Conservation (phyloP, 1,284 basidiomycete genomes). For the Microbotryomycetes sp. region DNA sequence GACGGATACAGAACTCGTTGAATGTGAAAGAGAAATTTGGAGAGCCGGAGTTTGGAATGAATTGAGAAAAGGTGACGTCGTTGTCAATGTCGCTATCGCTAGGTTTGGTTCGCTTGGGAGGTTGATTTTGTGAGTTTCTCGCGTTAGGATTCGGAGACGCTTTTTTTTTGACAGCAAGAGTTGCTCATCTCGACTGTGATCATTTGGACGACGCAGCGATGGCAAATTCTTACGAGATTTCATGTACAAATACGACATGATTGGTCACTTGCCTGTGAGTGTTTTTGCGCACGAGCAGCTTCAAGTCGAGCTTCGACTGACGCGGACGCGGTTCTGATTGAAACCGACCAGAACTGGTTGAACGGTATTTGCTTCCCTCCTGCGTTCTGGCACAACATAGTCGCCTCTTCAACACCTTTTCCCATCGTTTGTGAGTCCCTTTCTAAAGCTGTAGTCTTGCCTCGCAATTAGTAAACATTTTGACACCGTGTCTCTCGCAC, state of each 20-base stretch:
- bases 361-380: constrained; percentile 42
- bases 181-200: constrained; percentile 15
- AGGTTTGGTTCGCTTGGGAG: constrained; percentile 36
- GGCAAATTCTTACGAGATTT: constrained; percentile 42
- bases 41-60: constrained; percentile 39
- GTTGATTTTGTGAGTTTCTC: neutral
- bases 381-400: constrained; percentile 44
- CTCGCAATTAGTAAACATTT: too few relatives aligned
- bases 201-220: constrained; percentile 35
- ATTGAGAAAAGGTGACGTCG: constrained; percentile 43
- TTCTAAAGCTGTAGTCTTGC: neutral
- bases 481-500: neutral
- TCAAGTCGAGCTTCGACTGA: too few relatives aligned
- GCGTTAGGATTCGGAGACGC: too few relatives aligned
- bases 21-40: constrained; percentile 38
- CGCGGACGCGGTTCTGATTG: neutral
- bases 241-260: constrained; percentile 39
- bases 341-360: constrained; percentile 42
- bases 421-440: constrained; percentile 31
- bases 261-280: constrained; percentile 43
- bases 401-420: constrained; percentile 37
- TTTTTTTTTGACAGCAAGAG: neutral
- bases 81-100: constrained; percentile 42
- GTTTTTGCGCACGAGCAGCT: too few relatives aligned
- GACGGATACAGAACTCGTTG: constrained; percentile 36